These are phyloP conservation scores for Firmiana major DNA, from an alignment of 345 rosid species.

Conservation along the genomic window DNA sequence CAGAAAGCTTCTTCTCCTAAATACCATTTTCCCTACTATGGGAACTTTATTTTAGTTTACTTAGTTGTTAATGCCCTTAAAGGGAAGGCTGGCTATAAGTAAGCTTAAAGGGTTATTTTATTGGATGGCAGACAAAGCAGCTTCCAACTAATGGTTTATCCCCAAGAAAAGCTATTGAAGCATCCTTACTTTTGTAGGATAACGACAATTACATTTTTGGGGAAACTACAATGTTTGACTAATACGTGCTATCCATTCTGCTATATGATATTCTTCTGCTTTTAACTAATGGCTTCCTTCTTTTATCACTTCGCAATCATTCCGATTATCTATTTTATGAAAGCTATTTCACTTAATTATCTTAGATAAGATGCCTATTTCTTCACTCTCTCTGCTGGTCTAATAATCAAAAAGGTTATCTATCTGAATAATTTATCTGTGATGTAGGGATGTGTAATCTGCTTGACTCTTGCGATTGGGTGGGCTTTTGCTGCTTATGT, in stretches of 20 bases:
- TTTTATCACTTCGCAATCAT: not conserved
- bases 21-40: not conserved
- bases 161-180: not conserved
- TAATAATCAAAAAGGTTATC: not conserved
- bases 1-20: not conserved
- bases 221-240: conserved; percentile 2
- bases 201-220: not conserved
- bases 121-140: not conserved
- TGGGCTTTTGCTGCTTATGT: conserved; percentile 87
- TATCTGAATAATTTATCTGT: conserved; percentile 2
- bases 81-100: not conserved
- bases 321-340: not conserved
- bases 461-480: conserved; percentile 86
- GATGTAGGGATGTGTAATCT: conserved; percentile 74
- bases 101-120: too few relatives aligned
- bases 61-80: not conserved
- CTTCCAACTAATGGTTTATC: not conserved
- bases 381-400: too few relatives aligned
- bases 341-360: not conserved
- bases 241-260: not conserved
- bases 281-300: not conserved
- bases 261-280: not conserved
- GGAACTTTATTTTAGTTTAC: not conserved
- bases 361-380: not conserved
- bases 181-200: not conserved